Evolutionary conservation across 352 stramenopile species (phyloP).

Genomic region (Phytophthora megakarya): DNA sequence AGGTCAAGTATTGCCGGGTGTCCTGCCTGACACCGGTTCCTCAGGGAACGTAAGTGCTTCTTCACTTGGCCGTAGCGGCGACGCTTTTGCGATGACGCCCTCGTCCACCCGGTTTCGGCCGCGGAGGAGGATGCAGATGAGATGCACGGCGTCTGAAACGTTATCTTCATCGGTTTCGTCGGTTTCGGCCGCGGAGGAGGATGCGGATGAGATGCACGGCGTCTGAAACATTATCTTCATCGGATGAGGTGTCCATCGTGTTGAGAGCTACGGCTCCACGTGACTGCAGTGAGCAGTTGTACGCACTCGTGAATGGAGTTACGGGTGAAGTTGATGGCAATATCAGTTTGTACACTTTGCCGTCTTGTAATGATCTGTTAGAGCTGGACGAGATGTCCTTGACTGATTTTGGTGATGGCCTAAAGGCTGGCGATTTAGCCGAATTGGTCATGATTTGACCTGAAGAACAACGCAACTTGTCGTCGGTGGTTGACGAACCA

Average conservation of each 20-base stretch:
- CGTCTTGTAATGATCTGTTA: background rate
- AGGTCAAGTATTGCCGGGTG: no score
- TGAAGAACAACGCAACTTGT: background rate
- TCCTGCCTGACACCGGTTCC: no score
- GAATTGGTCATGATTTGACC: background rate
- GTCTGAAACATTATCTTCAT: no score
- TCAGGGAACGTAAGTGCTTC: background rate
- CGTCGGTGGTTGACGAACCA: slow-evolving; percentile 5
- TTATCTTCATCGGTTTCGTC: no score
- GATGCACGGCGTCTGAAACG: background rate
- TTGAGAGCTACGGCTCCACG: background rate
- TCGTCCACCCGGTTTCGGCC: background rate
- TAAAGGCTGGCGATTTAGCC: background rate
- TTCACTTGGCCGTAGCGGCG: background rate
- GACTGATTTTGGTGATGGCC: background rate
- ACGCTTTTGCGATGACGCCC: background rate
- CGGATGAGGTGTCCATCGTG: background rate
- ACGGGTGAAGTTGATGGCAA: background rate
- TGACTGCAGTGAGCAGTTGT: background rate
- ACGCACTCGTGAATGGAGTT: background rate
- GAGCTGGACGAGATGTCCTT: background rate
- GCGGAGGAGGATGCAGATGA: background rate
- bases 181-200: no score
- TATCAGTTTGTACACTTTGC: background rate
- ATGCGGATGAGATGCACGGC: no score